phyloP scores from a whole-genome alignment of 2,329 filamentous ascomycete species.

The Cordyceps fumosorosea region DNA sequence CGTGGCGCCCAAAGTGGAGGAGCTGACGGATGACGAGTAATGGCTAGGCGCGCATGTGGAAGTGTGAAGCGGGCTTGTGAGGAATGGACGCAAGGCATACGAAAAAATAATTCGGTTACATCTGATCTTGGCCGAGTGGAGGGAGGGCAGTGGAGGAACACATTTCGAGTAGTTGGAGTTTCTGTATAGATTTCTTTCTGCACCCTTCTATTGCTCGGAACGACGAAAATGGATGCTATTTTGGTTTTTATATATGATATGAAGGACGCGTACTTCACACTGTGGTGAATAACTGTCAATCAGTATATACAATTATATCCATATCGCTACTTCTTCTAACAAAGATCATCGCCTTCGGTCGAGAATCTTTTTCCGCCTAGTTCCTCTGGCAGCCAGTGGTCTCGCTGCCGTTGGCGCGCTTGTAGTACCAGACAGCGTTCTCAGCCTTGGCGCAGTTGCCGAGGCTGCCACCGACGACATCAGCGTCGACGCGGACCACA shows the following conservation, averaged over 20 bases:
- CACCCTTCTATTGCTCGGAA: background rate
- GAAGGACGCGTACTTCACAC: background rate
- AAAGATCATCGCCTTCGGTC: background rate
- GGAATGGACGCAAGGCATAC: background rate
- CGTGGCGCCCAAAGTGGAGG: slow-evolving; percentile 45
- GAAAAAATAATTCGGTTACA: background rate
- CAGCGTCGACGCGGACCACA: slow-evolving; percentile 35
- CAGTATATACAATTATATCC: background rate
- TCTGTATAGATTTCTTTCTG: slow-evolving; percentile 1
- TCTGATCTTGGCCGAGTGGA: background rate
- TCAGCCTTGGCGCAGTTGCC: slow-evolving; percentile 49
- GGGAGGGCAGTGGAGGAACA: background rate
- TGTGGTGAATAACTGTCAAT: background rate
- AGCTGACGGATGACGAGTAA: slow-evolving; percentile 46
- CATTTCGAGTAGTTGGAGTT: background rate
- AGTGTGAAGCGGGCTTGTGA: background rate
- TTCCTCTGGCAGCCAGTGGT: slow-evolving; percentile 1
- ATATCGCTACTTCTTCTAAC: background rate
- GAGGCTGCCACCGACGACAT: slow-evolving; percentile 40
- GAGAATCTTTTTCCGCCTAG: background rate
- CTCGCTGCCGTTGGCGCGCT: slow-evolving; percentile 35
- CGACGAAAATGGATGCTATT: background rate
- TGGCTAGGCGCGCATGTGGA: background rate
- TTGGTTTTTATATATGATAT: background rate
- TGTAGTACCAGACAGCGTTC: slow-evolving; percentile 48